These are phyloP conservation scores for Talaromyces liani DNA, from an alignment of 495 filamentous ascomycete genomes.

Conservation along the genomic window DNA sequence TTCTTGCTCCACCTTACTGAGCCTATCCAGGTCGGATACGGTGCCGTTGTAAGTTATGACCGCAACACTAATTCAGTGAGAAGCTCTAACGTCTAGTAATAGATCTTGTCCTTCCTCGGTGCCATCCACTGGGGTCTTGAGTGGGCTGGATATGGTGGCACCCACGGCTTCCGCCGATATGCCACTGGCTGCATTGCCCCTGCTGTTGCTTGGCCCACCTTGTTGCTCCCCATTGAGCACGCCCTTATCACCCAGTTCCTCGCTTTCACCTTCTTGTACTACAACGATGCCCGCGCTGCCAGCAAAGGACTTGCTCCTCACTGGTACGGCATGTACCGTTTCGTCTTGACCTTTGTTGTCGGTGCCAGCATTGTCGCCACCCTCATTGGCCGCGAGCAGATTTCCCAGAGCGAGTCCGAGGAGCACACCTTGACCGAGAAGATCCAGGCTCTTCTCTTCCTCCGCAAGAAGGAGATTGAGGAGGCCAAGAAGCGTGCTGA, in stretches of 20 bases:
- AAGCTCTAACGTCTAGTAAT: slow-evolving; percentile 1
- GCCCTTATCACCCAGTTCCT: slow-evolving; percentile 87
- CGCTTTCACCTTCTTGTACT: slow-evolving; percentile 84
- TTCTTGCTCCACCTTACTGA: slow-evolving; percentile 72
- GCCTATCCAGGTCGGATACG: slow-evolving; percentile 88
- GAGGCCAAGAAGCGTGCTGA: slow-evolving; percentile 45
- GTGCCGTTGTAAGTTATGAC: slow-evolving; percentile 64
- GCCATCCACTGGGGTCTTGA: slow-evolving; percentile 94
- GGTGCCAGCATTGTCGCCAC: slow-evolving; percentile 80
- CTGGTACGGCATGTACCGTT: slow-evolving; percentile 93
- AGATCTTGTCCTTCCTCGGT: slow-evolving; percentile 94
- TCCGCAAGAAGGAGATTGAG: slow-evolving; percentile 54
- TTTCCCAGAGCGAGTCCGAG: slow-evolving; percentile 49
- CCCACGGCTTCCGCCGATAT: slow-evolving; percentile 69
- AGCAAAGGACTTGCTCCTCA: slow-evolving; percentile 72
- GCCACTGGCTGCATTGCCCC: slow-evolving; percentile 76
- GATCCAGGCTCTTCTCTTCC: slow-evolving; percentile 53
- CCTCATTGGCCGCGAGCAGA: slow-evolving; percentile 79
- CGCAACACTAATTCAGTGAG: background rate
- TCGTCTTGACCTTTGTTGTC: slow-evolving; percentile 90
- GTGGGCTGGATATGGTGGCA: slow-evolving; percentile 67
- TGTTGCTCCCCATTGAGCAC: slow-evolving; percentile 78
- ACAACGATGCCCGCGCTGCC: slow-evolving; percentile 72
- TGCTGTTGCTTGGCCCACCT: slow-evolving; percentile 86
- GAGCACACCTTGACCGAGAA: slow-evolving; percentile 50